These are phyloP conservation scores for Eimeria falciformis DNA, from an alignment of 169 alveolate genomes.

Conservation along the genomic window DNA sequence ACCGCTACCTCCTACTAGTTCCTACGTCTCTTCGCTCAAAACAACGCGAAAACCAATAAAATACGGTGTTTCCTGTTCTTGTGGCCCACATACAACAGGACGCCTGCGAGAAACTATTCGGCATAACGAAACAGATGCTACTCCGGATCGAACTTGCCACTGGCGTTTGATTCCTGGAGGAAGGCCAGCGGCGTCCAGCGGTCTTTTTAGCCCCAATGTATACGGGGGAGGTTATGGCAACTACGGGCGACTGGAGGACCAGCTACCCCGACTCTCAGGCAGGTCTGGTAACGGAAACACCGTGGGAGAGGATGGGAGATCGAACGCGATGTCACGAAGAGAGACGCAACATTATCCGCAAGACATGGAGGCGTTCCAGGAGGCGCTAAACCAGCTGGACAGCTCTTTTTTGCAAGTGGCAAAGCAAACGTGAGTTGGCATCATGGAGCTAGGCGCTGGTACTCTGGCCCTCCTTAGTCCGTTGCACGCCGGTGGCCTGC, in stretches of 20 bases:
- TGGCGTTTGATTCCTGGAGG: neutral
- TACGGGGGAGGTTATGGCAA: too few relatives aligned
- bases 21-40: neutral
- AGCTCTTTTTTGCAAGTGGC: conserved; percentile 24
- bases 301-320: too few relatives aligned
- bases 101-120: neutral
- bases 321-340: neutral
- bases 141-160: too few relatives aligned
- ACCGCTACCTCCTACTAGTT: neutral
- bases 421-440: conserved; percentile 57
- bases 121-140: neutral
- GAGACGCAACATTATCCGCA: conserved; percentile 17
- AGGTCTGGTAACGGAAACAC: too few relatives aligned
- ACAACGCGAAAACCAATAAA: neutral
- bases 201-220: neutral
- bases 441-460: neutral
- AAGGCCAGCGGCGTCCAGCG: neutral
- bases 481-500: too few relatives aligned
- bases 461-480: neutral
- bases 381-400: conserved; percentile 51
- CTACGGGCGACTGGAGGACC: too few relatives aligned
- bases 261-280: too few relatives aligned
- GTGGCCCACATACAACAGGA: neutral
- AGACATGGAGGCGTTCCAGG: conserved; percentile 33
- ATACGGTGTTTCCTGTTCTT: neutral